A percentile compares a stretch with the other conserved stretches of the same genome.
These are phyloP conservation scores for Epichloe festucae DNA, from an alignment of 2,329 filamentous ascomycete genomes.

Conservation along the genomic window DNA sequence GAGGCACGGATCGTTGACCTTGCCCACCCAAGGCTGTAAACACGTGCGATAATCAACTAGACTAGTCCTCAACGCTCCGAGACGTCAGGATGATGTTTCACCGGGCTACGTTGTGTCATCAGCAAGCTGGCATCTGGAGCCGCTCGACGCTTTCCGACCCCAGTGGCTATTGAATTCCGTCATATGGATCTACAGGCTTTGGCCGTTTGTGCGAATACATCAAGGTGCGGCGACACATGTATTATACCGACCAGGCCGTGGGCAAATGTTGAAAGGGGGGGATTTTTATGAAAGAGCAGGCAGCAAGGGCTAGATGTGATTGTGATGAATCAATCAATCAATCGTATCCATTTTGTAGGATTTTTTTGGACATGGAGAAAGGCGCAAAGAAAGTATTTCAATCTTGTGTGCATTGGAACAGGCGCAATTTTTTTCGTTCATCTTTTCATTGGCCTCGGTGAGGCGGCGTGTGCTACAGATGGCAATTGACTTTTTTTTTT, in stretches of 20 bases:
- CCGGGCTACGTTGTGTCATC: background rate
- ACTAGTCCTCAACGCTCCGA: no score
- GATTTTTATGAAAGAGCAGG: background rate
- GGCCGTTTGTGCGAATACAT: no score
- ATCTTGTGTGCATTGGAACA: background rate
- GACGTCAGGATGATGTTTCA: background rate
- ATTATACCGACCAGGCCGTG: background rate
- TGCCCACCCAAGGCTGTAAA: no score
- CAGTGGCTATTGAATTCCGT: background rate
- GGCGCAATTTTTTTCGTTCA: background rate
- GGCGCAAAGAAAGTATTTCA: no score
- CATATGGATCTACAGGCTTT: background rate
- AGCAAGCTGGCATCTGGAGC: background rate
- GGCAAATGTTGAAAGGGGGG: background rate
- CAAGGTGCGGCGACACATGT: background rate
- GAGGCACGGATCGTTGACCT: background rate
- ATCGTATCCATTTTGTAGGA: background rate
- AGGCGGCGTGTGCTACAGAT: background rate
- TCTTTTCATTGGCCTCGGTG: background rate
- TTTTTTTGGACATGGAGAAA: background rate
- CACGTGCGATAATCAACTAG: no score
- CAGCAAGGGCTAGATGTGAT: background rate
- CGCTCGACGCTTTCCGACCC: background rate
- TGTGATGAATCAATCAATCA: background rate
- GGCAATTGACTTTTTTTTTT: background rate